Evolutionary conservation across 805 yeast species (phyloP), one percentile per base, ranked within the genome.

Genomic region (Zygotorulaspora sp.): DNA sequence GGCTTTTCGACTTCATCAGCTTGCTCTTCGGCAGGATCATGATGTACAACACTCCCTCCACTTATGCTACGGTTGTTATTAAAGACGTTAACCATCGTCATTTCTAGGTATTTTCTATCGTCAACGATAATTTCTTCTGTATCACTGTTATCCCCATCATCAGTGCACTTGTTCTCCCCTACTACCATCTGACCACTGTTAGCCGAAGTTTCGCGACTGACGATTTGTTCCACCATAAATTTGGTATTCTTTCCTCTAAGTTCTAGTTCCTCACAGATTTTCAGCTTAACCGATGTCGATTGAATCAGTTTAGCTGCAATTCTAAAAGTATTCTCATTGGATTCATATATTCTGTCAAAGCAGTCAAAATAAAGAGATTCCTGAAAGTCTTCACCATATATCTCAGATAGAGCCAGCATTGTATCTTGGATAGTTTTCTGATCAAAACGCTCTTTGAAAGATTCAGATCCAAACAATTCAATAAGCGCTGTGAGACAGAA

Each of bases 21-120:
- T 8, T 35, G 34, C 20, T 32, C 29, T 4, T 17, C 6, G 3
- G 27, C 23, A 7, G 41, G 30, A 12, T 45, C 46, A 25, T 53
- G 53, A 25, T 49, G 49, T n/a, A 55, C 37, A 3, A 54, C 58
- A 30, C 58, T 54, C 24, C 44, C 44, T 18, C 45, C 45, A 33
- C 55, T 51, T 4, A 43, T 19, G 6, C 48, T 26, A 20, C 52
- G 33, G 20, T 44, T 46, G 17, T 43, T 45, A 4, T 43, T 47
- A 30, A 52, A 50, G 5, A 63, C 63, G 27, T 58, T 57, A 4
- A 60, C 59, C 65, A 59, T 61, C 1, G 65, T 61, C 58, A 61
- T 56, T 36, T 61, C 63, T 47, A 57, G 41, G 20, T 41, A 51
- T 24, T 34, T 50, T 29, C 44, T 49, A 7, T 53, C 61, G 24